Evolutionary conservation across 306 rosid species (phyloP).

Genomic region (Casuarina cunninghamiana): DNA sequence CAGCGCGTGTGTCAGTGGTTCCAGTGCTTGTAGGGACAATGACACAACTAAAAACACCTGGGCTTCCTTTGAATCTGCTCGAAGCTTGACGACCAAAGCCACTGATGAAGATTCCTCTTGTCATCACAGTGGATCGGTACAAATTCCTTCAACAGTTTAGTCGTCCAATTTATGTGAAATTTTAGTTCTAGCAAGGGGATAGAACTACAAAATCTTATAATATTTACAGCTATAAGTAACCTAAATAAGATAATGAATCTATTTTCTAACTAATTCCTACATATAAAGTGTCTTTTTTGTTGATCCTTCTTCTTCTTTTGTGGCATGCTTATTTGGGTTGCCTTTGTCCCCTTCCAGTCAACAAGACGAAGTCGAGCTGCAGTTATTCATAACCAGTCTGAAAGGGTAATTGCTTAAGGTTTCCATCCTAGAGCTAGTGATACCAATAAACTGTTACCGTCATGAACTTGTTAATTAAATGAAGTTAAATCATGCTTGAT

Average conservation of each 20-base stretch:
- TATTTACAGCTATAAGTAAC: neutral
- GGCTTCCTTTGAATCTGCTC: constrained; percentile 56
- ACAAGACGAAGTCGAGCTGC: constrained; percentile 46
- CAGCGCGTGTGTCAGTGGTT: constrained; percentile 38
- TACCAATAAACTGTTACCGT: too few relatives aligned
- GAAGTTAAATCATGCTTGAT: too few relatives aligned
- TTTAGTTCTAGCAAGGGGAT: neutral
- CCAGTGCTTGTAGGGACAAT: constrained; percentile 28
- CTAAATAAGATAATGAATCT: too few relatives aligned
- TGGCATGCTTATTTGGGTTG: neutral
- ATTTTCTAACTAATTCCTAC: too few relatives aligned
- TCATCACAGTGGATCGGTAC: constrained; percentile 48
- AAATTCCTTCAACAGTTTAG: neutral
- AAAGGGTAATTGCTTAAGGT: constrained; percentile 37
- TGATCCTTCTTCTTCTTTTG: neutral
- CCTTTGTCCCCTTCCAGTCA: constrained; percentile 28
- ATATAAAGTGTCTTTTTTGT: neutral
- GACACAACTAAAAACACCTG: constrained; percentile 49
- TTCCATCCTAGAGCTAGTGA: neutral
- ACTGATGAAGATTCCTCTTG: constrained; percentile 49
- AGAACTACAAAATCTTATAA: neutral
- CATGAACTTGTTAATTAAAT: too few relatives aligned
- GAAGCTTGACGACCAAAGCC: constrained; percentile 42
- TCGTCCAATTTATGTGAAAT: neutral
- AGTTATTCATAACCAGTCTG: constrained; percentile 59